Percentiles rank a stretch among this genome's conserved stretches.
Conservation (phyloP, 1,284 basidiomycete genomes). For the Ceraceosorus bombacis region DNA sequence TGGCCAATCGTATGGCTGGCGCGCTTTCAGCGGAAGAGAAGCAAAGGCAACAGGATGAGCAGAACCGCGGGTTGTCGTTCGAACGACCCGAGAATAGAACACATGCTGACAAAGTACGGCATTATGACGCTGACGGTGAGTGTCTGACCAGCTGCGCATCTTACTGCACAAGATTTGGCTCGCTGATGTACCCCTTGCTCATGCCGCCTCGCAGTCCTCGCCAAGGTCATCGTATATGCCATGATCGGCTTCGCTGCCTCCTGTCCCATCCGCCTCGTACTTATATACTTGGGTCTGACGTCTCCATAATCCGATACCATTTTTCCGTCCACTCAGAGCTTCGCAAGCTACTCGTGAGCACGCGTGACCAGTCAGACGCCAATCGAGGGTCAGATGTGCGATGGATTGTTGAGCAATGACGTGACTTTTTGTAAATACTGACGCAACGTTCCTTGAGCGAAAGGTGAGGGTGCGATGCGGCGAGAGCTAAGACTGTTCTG, state of each 20-base stretch:
- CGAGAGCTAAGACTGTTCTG: too few species aligned
- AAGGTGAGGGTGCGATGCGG: too few species aligned
- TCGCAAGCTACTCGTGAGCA: too few species aligned
- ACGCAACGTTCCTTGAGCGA: too few species aligned
- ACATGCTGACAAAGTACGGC: conserved; percentile 54
- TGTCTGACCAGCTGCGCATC: background rate
- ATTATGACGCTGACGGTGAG: conserved; percentile 70
- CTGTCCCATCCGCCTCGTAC: conserved; percentile 24
- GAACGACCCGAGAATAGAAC: conserved; percentile 11
- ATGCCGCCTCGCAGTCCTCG: conserved; percentile 54
- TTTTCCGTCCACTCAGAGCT: too few species aligned
- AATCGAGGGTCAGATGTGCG: too few species aligned
- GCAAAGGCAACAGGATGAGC: conserved; percentile 2
- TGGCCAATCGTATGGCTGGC: conserved; percentile 28
- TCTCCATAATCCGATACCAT: background rate
- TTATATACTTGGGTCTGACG: conserved; percentile 24
- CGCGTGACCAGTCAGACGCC: too few species aligned
- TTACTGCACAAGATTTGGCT: background rate
- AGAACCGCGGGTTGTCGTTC: background rate
- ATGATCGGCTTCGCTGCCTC: conserved; percentile 64
- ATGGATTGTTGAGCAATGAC: too few species aligned
- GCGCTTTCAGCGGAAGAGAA: conserved; percentile 11
- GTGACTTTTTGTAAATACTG: too few species aligned
- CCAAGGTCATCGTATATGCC: conserved; percentile 81
- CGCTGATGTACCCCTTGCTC: background rate